Evolutionary conservation across 2,329 filamentous ascomycete genomes (phyloP).

Genomic region (Calcarisporium arbuscula): DNA sequence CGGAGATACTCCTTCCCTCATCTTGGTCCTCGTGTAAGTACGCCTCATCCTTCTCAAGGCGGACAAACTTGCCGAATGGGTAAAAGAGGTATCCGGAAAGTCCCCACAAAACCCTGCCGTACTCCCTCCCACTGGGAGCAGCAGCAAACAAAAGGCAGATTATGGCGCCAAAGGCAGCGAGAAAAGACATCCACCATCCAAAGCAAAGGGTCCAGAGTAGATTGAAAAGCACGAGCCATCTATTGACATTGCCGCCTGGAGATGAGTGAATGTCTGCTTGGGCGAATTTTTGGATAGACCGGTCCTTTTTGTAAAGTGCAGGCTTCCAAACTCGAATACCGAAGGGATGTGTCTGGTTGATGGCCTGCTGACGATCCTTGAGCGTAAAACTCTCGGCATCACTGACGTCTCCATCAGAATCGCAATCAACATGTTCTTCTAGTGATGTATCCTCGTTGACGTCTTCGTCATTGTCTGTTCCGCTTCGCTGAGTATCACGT

Average conservation of each 20-base stretch:
- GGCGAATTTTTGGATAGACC: conserved; percentile 92
- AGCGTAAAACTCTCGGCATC: conserved; percentile 97
- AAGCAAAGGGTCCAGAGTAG: conserved; percentile 84
- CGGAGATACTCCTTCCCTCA: conserved; percentile 92
- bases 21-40: conserved; percentile 93
- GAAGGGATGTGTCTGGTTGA: conserved; percentile 98
- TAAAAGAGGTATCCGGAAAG: conserved; percentile 86
- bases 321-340: conserved; percentile 99
- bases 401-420: conserved; percentile 68
- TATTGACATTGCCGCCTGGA: conserved; percentile 79
- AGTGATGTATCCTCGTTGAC: conserved; percentile 33
- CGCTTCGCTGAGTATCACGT: conserved; percentile 15
- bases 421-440: conserved; percentile 49
- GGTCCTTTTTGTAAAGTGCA: conserved; percentile 93
- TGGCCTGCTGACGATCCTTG: conserved; percentile 93
- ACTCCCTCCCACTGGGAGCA: conserved; percentile 73
- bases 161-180: conserved; percentile 67
- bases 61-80: conserved; percentile 94
- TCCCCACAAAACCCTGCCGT: conserved; percentile 79
- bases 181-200: conserved; percentile 88
- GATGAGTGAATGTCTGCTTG: conserved; percentile 96
- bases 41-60: conserved; percentile 85
- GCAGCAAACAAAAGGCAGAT: conserved; percentile 77
- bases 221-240: conserved; percentile 83
- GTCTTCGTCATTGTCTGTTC: conserved; percentile 22